Conservation (phyloP, 2,329 filamentous ascomycete species). For the Lasiodiplodia theobromae region DNA sequence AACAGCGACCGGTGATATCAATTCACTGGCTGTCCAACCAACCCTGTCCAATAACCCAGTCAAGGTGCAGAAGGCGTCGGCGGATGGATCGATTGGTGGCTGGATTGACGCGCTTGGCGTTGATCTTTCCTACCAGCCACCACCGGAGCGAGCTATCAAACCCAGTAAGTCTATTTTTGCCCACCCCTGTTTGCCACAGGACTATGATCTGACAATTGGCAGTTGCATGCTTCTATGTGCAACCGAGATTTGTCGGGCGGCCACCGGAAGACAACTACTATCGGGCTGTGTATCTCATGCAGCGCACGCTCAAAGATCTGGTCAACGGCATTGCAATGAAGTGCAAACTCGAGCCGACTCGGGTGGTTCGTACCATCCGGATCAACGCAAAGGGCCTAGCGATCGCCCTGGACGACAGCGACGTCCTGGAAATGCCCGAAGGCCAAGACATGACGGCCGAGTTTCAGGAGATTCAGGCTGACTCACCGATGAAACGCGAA, state of each 20-base stretch:
- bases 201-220: conserved; percentile 49
- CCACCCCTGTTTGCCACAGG: conserved; percentile 26
- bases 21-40: conserved; percentile 52
- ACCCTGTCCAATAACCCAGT: conserved; percentile 57
- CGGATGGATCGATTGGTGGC: conserved; percentile 72
- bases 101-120: conserved; percentile 94
- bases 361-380: conserved; percentile 74
- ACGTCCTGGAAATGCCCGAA: conserved; percentile 82
- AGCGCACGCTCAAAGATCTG: conserved; percentile 78
- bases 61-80: conserved; percentile 62
- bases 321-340: conserved; percentile 76
- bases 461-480: conserved; percentile 67
- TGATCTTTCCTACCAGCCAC: conserved; percentile 84
- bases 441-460: conserved; percentile 86
- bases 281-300: conserved; percentile 83
- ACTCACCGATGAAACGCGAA: conserved; percentile 58
- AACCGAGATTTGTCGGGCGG: conserved; percentile 60
- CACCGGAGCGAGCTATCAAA: conserved; percentile 73
- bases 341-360: conserved; percentile 77
- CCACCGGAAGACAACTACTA: conserved; percentile 69
- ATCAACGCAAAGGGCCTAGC: conserved; percentile 77
- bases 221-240: conserved; percentile 89
- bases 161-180: conserved; percentile 57
- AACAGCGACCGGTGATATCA: conserved; percentile 59
- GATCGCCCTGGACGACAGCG: conserved; percentile 89